A percentile compares a stretch with the other conserved stretches of the same genome.
Conservation (phyloP, 805 yeast species). For the Groenewaldozyma tartarivorans region DNA sequence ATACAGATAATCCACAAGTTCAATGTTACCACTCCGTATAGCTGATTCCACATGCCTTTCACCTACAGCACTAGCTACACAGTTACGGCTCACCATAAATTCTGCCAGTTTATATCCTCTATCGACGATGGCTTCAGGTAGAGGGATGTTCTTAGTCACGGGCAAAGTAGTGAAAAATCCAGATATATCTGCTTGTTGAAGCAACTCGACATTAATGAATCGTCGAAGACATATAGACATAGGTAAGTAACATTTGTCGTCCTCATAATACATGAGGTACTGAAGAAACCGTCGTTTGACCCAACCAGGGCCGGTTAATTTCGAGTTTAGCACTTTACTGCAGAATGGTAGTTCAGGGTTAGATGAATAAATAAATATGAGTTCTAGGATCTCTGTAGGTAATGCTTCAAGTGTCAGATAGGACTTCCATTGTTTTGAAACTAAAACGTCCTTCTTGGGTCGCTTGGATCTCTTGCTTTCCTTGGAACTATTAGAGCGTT, state of each 20-base stretch:
- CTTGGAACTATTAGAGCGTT: too few relatives aligned
- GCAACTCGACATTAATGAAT: neutral
- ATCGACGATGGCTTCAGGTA: neutral
- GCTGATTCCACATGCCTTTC: neutral
- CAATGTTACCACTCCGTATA: too few relatives aligned
- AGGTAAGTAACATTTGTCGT: neutral
- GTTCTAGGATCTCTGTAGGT: constrained; percentile 36
- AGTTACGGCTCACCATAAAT: neutral
- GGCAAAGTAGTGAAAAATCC: neutral
- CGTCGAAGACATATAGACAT: neutral
- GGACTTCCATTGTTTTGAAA: neutral
- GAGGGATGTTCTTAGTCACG: neutral
- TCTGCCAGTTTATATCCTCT: neutral
- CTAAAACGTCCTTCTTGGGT: neutral
- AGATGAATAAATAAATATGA: constrained; percentile 32
- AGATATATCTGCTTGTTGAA: too few relatives aligned
- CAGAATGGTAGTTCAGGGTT: constrained; percentile 30
- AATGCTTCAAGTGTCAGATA: constrained; percentile 24
- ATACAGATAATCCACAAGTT: too few relatives aligned
- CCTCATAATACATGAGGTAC: neutral
- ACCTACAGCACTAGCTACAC: neutral
- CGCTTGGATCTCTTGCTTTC: too few relatives aligned
- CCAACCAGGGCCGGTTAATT: constrained; percentile 22
- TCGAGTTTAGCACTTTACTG: constrained; percentile 23
- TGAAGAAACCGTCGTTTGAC: constrained; percentile 17